phyloP scores from a whole-genome alignment of 2,329 filamentous ascomycete genomes.

The Monilinia polystroma region DNA sequence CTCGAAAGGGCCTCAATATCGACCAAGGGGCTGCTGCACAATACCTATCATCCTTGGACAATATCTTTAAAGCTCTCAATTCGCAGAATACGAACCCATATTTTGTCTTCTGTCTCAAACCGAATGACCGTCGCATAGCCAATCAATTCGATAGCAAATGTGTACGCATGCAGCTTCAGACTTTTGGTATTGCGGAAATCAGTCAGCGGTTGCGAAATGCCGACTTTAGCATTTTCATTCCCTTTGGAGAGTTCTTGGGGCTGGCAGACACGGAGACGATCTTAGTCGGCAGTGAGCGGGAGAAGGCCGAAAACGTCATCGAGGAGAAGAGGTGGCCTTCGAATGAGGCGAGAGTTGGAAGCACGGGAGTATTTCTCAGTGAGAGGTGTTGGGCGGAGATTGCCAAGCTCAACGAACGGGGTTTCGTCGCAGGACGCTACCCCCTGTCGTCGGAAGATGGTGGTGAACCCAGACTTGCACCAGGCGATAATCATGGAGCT shows the following conservation, averaged over 20 bases:
- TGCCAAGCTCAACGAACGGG: slow-evolving; percentile 67
- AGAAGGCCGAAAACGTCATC: slow-evolving; percentile 87
- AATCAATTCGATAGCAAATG: slow-evolving; percentile 99
- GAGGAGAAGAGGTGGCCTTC: slow-evolving; percentile 89
- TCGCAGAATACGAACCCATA: slow-evolving; percentile 86
- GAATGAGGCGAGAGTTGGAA: slow-evolving; percentile 87
- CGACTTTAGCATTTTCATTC: slow-evolving; percentile 93
- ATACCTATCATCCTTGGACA: slow-evolving; percentile 84
- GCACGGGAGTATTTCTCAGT: slow-evolving; percentile 92
- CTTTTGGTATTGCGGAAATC: slow-evolving; percentile 94
- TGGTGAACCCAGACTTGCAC: slow-evolving; percentile 60
- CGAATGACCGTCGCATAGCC: slow-evolving; percentile 93
- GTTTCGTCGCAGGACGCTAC: slow-evolving; percentile 54
- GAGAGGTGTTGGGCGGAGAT: slow-evolving; percentile 95
- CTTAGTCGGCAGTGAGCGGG: slow-evolving; percentile 86
- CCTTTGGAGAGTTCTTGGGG: slow-evolving; percentile 92
- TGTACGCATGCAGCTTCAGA: slow-evolving; percentile 90
- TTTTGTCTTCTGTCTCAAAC: slow-evolving; percentile 96
- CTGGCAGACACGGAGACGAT: slow-evolving; percentile 80
- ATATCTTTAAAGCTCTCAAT: slow-evolving; percentile 82
- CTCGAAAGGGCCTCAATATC: slow-evolving; percentile 45
- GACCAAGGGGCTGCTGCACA: slow-evolving; percentile 91
- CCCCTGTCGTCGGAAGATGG: slow-evolving; percentile 57
- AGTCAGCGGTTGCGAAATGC: slow-evolving; percentile 89
- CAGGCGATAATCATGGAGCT: slow-evolving; percentile 57